These are phyloP conservation scores for Fusarium sambucinum DNA, from an alignment of 2,329 filamentous ascomycete species.

Conservation along the genomic window DNA sequence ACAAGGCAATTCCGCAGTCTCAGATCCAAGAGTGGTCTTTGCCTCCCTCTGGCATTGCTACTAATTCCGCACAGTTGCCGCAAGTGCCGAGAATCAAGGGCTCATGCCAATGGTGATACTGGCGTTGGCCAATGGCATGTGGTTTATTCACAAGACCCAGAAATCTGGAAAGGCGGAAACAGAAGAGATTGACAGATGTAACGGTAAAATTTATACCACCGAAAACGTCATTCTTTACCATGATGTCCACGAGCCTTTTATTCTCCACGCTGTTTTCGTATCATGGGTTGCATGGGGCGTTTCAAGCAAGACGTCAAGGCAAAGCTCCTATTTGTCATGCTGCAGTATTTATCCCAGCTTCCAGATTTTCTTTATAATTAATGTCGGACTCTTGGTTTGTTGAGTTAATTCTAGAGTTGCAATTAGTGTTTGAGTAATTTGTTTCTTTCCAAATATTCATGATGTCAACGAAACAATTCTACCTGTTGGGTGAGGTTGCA, in stretches of 20 bases:
- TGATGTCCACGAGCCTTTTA: too few relatives aligned
- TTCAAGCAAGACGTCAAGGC: neutral
- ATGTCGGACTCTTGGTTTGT: neutral
- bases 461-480: constrained; percentile 19
- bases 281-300: neutral
- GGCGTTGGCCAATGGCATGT: neutral
- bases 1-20: neutral
- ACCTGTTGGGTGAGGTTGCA: neutral
- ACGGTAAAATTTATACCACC: neutral
- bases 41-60: neutral
- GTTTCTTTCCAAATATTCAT: rapidly evolving
- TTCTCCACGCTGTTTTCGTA: neutral
- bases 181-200: constrained; percentile 10
- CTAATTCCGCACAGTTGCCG: neutral
- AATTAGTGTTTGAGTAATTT: too few relatives aligned
- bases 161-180: neutral
- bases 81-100: neutral
- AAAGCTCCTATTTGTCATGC: neutral
- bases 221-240: constrained; percentile 4
- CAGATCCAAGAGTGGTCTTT: neutral
- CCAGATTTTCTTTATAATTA: neutral
- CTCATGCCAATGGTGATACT: neutral
- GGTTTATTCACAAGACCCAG: neutral
- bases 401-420: rapidly evolving
- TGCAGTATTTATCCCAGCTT: neutral